Evolutionary conservation across 2,329 filamentous ascomycete genomes (phyloP).

Genomic region (Xylariales sp.): DNA sequence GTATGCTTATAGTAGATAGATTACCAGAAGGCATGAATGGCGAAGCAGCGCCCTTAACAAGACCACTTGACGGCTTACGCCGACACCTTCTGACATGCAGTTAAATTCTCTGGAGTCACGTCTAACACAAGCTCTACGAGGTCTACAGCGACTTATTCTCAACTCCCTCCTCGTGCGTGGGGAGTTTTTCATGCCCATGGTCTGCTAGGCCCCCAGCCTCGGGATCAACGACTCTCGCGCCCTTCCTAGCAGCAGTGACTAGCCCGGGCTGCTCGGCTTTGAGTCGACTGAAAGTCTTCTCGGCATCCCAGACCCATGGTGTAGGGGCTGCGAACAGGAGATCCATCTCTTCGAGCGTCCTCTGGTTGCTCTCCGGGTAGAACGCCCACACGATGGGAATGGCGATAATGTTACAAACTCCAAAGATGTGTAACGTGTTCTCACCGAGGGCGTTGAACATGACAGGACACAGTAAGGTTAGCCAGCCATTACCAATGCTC

Average conservation of each 20-base stretch:
- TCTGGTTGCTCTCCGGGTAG: conserved; percentile 69
- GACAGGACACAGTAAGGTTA: conserved; percentile 20
- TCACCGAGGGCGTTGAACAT: conserved; percentile 50
- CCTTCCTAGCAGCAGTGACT: conserved; percentile 30
- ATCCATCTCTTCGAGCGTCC: conserved; percentile 72
- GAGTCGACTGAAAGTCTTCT: conserved; percentile 57
- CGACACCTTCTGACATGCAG: neutral
- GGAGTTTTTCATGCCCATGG: neutral
- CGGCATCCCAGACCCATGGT: conserved; percentile 68
- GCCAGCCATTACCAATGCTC: conserved; percentile 70
- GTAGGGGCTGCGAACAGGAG: conserved; percentile 63
- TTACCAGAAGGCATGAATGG: neutral
- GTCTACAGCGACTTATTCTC: neutral
- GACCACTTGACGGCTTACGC: too few relatives aligned
- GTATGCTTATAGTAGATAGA: too few relatives aligned
- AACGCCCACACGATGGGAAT: conserved; percentile 69
- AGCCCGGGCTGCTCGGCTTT: conserved; percentile 55
- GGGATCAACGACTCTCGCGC: conserved; percentile 22
- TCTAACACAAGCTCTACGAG: too few relatives aligned
- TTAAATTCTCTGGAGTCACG: too few relatives aligned
- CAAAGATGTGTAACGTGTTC: conserved; percentile 72
- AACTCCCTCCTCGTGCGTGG: conserved; percentile 4
- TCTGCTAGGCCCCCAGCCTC: conserved; percentile 16
- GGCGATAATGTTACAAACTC: conserved; percentile 57
- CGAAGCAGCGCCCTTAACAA: too few relatives aligned